Conservation (phyloP, 1,139 yeast genomes). For the Sugiyamaella neomexicana region DNA sequence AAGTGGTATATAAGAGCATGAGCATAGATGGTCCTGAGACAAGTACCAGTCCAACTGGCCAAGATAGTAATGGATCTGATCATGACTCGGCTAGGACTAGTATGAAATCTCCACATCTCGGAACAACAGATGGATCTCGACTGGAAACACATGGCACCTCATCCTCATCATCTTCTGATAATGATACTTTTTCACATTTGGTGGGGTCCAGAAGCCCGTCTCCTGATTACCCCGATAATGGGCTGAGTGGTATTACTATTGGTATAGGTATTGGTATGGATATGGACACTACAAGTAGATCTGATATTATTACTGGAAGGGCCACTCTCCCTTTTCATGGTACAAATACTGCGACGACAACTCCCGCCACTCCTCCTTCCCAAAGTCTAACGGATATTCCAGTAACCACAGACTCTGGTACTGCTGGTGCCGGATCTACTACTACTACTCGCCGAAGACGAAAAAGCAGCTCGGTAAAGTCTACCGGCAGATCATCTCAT, state of each 20-base stretch:
- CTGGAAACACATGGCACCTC: neutral
- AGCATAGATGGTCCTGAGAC: neutral
- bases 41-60: neutral
- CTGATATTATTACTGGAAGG: neutral
- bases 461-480: slow-evolving; percentile 8
- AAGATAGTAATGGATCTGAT: neutral
- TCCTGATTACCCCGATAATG: neutral
- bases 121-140: neutral
- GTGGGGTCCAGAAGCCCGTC: neutral
- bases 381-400: no score
- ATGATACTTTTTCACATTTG: neutral
- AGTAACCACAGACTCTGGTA: no score
- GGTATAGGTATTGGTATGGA: no score
- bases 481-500: neutral
- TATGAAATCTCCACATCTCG: neutral
- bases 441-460: slow-evolving; percentile 8
- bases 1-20: neutral
- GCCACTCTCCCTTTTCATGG: neutral
- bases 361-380: no score
- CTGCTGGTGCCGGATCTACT: neutral
- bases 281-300: neutral
- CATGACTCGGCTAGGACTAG: neutral
- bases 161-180: neutral
- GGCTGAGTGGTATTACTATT: no score
- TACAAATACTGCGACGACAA: no score